A percentile compares a stretch with the other conserved stretches of the same genome.
Conservation (phyloP, 768 basidiomycete genomes). For the button mushroom (Agaricus bisporus) region DNA sequence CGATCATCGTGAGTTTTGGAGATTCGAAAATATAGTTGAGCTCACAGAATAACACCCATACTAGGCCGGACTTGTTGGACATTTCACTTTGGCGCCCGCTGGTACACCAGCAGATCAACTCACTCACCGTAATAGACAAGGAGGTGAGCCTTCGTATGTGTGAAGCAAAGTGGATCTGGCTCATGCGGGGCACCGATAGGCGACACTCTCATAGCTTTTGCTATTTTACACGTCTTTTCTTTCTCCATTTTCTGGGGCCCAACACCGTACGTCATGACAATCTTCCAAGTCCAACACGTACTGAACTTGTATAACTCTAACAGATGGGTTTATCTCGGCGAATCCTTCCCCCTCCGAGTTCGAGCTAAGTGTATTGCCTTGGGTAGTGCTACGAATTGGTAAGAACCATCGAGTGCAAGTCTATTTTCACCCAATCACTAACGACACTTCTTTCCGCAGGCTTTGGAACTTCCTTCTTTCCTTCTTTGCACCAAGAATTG, state of each 20-base stretch:
- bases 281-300: background rate
- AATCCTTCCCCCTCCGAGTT: constrained; percentile 78
- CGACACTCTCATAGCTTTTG: constrained; percentile 66
- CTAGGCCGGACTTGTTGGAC: constrained; percentile 66
- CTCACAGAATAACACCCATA: background rate
- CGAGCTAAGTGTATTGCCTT: constrained; percentile 74
- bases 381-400: constrained; percentile 50
- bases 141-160: constrained; percentile 25
- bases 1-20: constrained; percentile 45
- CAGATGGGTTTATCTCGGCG: constrained; percentile 67
- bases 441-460: constrained; percentile 29
- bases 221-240: constrained; percentile 68
- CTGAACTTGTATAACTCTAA: background rate
- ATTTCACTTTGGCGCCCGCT: constrained; percentile 54
- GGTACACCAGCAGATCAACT: constrained; percentile 41
- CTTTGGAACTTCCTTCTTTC: constrained; percentile 73
- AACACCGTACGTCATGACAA: constrained; percentile 37
- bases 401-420: background rate
- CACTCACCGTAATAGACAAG: constrained; percentile 50
- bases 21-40: background rate
- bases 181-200: constrained; percentile 25
- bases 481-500: constrained; percentile 69
- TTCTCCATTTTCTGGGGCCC: constrained; percentile 77
- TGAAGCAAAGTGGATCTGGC: background rate
- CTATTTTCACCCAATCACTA: background rate